Base-by-base conservation (phyloP, 2,329 filamentous ascomycete species). In the Camptophora hylomeconis region DNA sequence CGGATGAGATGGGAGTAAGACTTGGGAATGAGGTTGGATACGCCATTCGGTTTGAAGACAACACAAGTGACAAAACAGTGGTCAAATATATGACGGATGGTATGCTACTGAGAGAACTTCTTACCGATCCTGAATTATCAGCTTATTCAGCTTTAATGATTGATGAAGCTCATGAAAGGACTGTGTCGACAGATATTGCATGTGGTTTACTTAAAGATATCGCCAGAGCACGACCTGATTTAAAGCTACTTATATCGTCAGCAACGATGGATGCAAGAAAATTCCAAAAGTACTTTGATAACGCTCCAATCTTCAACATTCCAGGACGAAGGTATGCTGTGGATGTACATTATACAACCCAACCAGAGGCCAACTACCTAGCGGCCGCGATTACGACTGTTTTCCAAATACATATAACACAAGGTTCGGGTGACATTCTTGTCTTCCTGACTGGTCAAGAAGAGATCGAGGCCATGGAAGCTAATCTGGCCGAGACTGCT, bases 61-160 rank as follows among this genome's bases (percentile, higher is more conserved):
- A 76, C 39, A 92, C 84, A 0, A 82, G 74, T 49, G 83, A 92
- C 46, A 92, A 92, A 57, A 95, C 89, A 0, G 65, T 87, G 5
- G 58, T 98, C 31, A 92, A 93, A 54, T 95, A 93, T 56, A 87
- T 92, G 80, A 98, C 89, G 0, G 89, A 98, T 47, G 89, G 89
- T 50, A 92, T 95, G 79, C 61, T 95, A 20, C 62, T 95, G 17
- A 69, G 84, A 49, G 83, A 93, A 50, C 80, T 94, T 40, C 72
- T 94, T 58, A 87, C 82, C 0, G 83, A 92, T 46, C 86, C 87
- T 0, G 75, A 87, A 41, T 61, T 95, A 5, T 69, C 73, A 2
- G 74, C 73, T 10, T 95, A 95, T 45, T 80, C 81, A 4, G 81
- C 77, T 8, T 58, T 98, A 38, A 94, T 98, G 77, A 87, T 98